Evolutionary conservation across 2,329 filamentous ascomycete genomes (phyloP).

Genomic region (Cytospora schulzeri): DNA sequence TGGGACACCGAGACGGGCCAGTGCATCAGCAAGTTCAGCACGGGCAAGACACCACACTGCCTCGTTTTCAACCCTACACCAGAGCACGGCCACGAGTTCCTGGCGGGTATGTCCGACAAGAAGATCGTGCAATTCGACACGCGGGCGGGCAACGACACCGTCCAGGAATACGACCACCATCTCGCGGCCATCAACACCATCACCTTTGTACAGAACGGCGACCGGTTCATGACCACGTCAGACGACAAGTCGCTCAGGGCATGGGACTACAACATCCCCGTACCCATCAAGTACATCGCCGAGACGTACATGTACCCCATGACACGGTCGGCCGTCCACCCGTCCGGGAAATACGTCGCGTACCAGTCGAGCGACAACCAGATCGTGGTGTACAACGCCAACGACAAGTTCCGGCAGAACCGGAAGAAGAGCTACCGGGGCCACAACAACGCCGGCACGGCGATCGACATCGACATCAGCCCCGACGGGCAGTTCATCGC

Average conservation of each 20-base stretch:
- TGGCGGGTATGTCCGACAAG: conserved; percentile 97
- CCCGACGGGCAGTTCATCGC: conserved; percentile 91
- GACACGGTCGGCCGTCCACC: conserved; percentile 81
- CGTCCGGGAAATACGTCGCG: conserved; percentile 89
- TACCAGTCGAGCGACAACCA: conserved; percentile 96
- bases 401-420: conserved; percentile 96
- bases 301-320: conserved; percentile 98
- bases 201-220: conserved; percentile 90
- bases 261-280: conserved; percentile 98
- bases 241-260: conserved; percentile 95
- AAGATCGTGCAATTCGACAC: conserved; percentile 98
- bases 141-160: conserved; percentile 72
- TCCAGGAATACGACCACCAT: conserved; percentile 98
- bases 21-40: conserved; percentile 86
- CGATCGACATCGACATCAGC: conserved; percentile 84
- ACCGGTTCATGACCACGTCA: conserved; percentile 95
- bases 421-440: conserved; percentile 95
- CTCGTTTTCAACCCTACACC: conserved; percentile 86
- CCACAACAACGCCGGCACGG: conserved; percentile 94
- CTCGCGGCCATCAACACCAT: conserved; percentile 97
- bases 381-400: conserved; percentile 91
- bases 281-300: conserved; percentile 97
- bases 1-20: conserved; percentile 97
- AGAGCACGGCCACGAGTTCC: conserved; percentile 81
- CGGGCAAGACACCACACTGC: conserved; percentile 93